Conservation (phyloP, 495 filamentous ascomycete species). For the Durotheca rogersii region DNA sequence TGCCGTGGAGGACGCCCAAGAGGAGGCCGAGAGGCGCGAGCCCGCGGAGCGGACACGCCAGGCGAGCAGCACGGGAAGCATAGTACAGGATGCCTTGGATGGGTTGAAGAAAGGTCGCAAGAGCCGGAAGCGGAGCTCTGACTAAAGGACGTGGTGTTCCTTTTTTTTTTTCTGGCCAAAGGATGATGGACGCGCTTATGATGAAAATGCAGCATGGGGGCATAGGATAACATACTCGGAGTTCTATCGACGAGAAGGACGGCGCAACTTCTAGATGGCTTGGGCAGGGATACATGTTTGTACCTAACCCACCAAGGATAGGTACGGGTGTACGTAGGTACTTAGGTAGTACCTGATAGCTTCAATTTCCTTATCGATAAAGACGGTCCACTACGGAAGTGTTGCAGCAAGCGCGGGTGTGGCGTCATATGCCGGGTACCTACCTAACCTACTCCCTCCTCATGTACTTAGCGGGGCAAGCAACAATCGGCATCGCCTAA, state of each 20-base stretch:
- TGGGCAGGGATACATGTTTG: neutral
- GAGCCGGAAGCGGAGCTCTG: conserved; percentile 29
- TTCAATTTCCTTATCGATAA: too few species aligned
- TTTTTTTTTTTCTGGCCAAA: too few species aligned
- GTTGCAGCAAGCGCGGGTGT: too few species aligned
- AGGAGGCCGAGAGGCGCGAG: conserved; percentile 61
- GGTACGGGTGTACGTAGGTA: too few species aligned
- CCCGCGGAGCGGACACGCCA: conserved; percentile 51
- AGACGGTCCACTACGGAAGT: too few species aligned
- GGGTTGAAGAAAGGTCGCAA: conserved; percentile 39
- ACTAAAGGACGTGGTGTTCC: too few species aligned
- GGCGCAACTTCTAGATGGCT: neutral
- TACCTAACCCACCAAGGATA: too few species aligned
- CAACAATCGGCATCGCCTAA: too few species aligned
- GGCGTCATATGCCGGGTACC: too few species aligned
- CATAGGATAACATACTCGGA: conserved; percentile 3
- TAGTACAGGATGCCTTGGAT: conserved; percentile 40
- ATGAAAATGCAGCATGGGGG: neutral
- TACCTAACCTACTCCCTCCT: too few species aligned
- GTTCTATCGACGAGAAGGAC: conserved; percentile 4
- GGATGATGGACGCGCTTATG: too few species aligned
- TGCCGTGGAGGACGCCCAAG: conserved; percentile 54
- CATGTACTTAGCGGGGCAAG: neutral
- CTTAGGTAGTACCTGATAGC: too few species aligned
- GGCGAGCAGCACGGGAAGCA: conserved; percentile 37